Evolutionary conservation across 257 asterid genomes (phyloP), one percentile per base, ranked within the genome.

Genomic region (Dorcoceras hygrometricum): DNA sequence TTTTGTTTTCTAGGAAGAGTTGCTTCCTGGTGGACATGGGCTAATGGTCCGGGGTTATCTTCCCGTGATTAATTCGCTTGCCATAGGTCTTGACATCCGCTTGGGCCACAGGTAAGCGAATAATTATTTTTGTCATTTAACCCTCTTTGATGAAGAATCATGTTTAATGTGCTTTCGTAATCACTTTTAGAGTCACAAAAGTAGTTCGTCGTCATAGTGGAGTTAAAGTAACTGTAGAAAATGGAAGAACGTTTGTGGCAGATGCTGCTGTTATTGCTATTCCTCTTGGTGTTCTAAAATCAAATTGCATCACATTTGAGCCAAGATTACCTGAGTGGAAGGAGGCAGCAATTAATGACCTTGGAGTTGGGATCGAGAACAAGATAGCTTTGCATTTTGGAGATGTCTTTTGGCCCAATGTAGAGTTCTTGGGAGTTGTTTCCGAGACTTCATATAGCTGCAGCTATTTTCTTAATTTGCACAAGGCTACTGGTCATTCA

Each of bases 1-100:
- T 55, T 43, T 71, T 71, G 51, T 53, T 67, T 65, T 68, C 58
- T 76, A 89, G 97, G 99, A 94, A 78, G 97, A 71, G 70, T 76
- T 94, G 92, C 95, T 94, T 67, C 97, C 99, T 25, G 97, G 99
- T 65, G 99, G 99, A 55, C 99, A 94, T 70, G 99, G 99, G 58
- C 92, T 94, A 66, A 94, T 94, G 99, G 97, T 94, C 54, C 83
- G 97, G 50, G 99, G 99, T 51, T 94, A 94, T 72, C 90, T 77
- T 72, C 99, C 97, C 23, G 99, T 94, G 55, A 77, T 94, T 66
- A 94, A 94, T 62, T 79, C 96, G 19, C 95, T 94, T 20, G 99
- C 99, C 3, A 85, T 87, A 78, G 97, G 96, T 77, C 95, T 88
- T 59, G 97, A 94, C 72, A 85, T 94, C 71, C 95, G 95, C 57